These are phyloP conservation scores for Hymenoscyphus salicellus DNA, from an alignment of 2,329 filamentous ascomycete species.

Conservation along the genomic window DNA sequence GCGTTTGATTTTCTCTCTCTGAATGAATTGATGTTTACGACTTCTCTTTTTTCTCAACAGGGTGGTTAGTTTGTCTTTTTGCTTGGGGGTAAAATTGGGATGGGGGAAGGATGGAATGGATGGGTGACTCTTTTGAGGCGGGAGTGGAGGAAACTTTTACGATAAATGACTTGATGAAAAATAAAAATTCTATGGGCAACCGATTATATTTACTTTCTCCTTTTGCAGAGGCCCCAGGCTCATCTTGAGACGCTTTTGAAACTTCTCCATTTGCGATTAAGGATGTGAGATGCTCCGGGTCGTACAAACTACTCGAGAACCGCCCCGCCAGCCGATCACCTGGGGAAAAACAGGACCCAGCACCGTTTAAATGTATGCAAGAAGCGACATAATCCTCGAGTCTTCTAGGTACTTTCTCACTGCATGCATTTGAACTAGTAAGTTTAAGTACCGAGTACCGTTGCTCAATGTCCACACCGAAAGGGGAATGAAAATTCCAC, in stretches of 20 bases:
- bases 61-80: conserved; percentile 3
- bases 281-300: neutral
- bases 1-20: conserved; percentile 16
- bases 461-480: no score
- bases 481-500: no score
- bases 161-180: conserved; percentile 7
- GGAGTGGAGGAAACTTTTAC: conserved; percentile 1
- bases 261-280: neutral
- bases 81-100: conserved; percentile 4
- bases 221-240: neutral
- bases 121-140: neutral
- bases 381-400: neutral
- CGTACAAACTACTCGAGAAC: neutral
- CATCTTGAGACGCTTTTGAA: neutral
- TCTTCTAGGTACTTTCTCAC: neutral
- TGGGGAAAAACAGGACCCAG: neutral
- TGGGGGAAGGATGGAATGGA: neutral
- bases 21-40: conserved; percentile 19
- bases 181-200: conserved; percentile 13
- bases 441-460: neutral
- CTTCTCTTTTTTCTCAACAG: conserved; percentile 17
- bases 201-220: neutral
- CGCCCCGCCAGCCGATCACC: neutral
- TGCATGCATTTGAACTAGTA: conserved; percentile 1
- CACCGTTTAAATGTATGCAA: neutral